These are phyloP conservation scores for Amanita rubescens DNA, from an alignment of 768 basidiomycete genomes.

Conservation along the genomic window DNA sequence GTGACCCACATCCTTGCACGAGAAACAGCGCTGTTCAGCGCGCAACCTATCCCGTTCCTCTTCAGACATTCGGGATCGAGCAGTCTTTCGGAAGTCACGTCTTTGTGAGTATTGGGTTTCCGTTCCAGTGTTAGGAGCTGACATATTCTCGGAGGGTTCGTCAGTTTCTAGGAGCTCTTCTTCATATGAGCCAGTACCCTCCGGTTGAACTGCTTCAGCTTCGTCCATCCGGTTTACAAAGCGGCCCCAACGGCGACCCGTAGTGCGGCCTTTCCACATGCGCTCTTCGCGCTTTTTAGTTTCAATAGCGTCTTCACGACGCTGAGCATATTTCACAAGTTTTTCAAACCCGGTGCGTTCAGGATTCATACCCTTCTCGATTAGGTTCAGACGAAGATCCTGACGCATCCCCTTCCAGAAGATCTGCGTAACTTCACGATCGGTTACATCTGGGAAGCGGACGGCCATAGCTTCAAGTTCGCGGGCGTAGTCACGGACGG, in stretches of 20 bases:
- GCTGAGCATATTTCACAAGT: conserved; percentile 20
- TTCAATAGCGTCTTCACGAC: conserved; percentile 18
- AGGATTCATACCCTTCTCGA: conserved; percentile 21
- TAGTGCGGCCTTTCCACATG: neutral
- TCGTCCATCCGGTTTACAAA: no score
- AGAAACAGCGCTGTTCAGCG: conserved; percentile 16
- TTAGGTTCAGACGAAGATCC: conserved; percentile 21
- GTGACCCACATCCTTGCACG: conserved; percentile 16
- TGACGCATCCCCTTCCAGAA: conserved; percentile 26
- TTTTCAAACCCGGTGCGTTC: conserved; percentile 17
- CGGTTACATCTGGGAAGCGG: conserved; percentile 8
- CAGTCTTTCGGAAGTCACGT: no score
- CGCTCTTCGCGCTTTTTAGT: neutral
- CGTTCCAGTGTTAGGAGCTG: no score
- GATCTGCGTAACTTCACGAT: conserved; percentile 21
- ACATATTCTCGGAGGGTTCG: no score
- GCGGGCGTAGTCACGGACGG: neutral
- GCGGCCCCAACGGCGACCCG: neutral
- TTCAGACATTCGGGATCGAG: neutral
- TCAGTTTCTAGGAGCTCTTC: no score
- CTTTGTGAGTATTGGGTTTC: no score
- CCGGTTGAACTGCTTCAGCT: no score
- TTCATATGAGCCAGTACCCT: no score
- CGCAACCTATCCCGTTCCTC: conserved; percentile 12
- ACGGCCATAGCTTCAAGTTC: conserved; percentile 1